Evolutionary conservation across 1,284 basidiomycete species (phyloP).

Genomic region (Irpex rosettiformis): DNA sequence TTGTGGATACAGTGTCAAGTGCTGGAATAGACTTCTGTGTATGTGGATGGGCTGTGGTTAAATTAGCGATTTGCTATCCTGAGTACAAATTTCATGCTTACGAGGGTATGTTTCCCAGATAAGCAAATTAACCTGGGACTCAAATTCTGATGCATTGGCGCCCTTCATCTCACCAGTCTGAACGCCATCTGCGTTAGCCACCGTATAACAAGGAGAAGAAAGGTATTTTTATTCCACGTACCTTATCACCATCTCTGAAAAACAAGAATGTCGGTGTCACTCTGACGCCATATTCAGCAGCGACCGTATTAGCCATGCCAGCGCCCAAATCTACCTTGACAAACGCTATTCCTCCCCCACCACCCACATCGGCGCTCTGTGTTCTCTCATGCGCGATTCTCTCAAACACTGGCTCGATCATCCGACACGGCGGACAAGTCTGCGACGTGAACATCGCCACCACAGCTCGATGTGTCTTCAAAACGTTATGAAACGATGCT

Average conservation of each 20-base stretch:
- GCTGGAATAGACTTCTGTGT: constrained; percentile 56
- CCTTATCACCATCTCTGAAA: constrained; percentile 77
- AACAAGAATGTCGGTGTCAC: constrained; percentile 87
- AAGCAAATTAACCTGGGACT: constrained; percentile 67
- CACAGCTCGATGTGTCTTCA: constrained; percentile 48
- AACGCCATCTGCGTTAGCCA: not conserved
- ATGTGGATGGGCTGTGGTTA: constrained; percentile 70
- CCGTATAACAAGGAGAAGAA: not conserved
- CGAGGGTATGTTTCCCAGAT: constrained; percentile 76
- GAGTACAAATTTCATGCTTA: constrained; percentile 32
- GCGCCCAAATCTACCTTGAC: constrained; percentile 78
- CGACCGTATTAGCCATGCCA: constrained; percentile 59
- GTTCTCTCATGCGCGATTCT: constrained; percentile 42
- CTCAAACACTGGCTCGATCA: constrained; percentile 64
- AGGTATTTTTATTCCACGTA: constrained; percentile 24
- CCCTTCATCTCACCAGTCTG: constrained; percentile 75
- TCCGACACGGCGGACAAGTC: constrained; percentile 59
- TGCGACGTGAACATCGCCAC: constrained; percentile 66
- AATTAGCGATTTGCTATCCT: not conserved
- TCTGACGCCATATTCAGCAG: constrained; percentile 61
- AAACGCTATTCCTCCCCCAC: constrained; percentile 55
- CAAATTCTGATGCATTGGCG: constrained; percentile 62
- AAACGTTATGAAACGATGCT: constrained; percentile 47
- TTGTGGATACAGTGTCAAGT: constrained; percentile 61
- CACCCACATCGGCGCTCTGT: constrained; percentile 25